Base-by-base conservation (phyloP, 768 basidiomycete species). In the Suillus variegatus region DNA sequence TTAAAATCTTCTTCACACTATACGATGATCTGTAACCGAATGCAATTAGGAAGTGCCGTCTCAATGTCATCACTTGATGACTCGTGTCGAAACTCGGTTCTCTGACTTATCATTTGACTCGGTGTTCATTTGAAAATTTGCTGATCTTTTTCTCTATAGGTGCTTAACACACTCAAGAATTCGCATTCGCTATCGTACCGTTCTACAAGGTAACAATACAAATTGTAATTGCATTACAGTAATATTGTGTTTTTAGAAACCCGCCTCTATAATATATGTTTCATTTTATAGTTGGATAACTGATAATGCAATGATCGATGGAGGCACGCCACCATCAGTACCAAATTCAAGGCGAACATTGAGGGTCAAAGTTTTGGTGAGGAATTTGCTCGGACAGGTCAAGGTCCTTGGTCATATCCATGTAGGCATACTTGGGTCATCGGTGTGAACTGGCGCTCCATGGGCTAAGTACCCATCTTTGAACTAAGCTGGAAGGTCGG, bases 381-480 rank as follows among this genome's bases (percentile, higher is more conserved):
- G 6, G 32, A 32, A 32, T 32, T 32, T 32, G 32, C 32, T 32
- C 32, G 6, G 32, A 32, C 32, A 32, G 32, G 32, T 1, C 32
- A 32, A 28, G 28, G 28, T 28, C 6, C 32, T 32, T 32, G 6
- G 32, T 6, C 32, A 6, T 7, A 32, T 32, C 6, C 32, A 32
- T 32, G 32, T 32, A 32, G 32, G 32, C 5, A 32, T 32, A 32
- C 32, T 32, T 32, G 32, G 32, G 32, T 32, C 32, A 32, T 5
- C 32, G 32, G 32, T 32, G 32, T 32, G 32, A 32, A 6, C 32
- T 83, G 80, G 69, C 93, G 90, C 77, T 94, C 93, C 28, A 95
- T 81, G 38, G 94, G 82, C 92, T 92, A 95, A 0, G 93, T 93
- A 28, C 94, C 94, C 72, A 86, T 90, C 78, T 90, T 92, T 51